A percentile compares a stretch with the other conserved stretches of the same genome.
Conservation (phyloP, 345 rosid species). For the Aethionema arabicum region DNA sequence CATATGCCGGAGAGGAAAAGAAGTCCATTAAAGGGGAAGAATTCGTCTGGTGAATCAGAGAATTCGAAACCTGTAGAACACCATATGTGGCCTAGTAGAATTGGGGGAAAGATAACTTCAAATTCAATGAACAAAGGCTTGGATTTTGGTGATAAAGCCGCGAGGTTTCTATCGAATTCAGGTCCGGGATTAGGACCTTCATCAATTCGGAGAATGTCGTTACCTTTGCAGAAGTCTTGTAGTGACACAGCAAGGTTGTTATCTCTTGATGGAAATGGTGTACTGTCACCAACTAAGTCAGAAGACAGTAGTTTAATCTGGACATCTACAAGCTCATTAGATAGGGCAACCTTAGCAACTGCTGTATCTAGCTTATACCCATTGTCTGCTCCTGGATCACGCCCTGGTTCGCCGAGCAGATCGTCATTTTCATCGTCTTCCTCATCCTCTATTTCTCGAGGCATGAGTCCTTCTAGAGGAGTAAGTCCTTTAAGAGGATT, state of each 20-base stretch:
- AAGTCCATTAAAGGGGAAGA: constrained; percentile 77
- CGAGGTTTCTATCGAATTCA: constrained; percentile 36
- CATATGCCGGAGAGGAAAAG: constrained; percentile 74
- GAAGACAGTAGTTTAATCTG: constrained; percentile 41
- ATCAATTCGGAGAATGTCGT: constrained; percentile 45
- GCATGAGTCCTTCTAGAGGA: constrained; percentile 48
- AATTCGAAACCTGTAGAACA: constrained; percentile 83
- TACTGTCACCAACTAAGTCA: constrained; percentile 42
- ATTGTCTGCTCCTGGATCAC: constrained; percentile 46
- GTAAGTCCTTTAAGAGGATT: constrained; percentile 65
- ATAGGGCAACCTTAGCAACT: constrained; percentile 39
- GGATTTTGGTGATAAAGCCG: constrained; percentile 54
- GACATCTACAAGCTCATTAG: constrained; percentile 41
- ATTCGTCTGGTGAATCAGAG: constrained; percentile 68
- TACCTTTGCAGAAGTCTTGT: constrained; percentile 51
- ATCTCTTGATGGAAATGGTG: constrained; percentile 41
- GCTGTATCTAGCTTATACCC: constrained; percentile 51
- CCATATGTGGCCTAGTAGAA: constrained; percentile 82
- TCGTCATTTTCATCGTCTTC: constrained; percentile 42
- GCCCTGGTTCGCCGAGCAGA: constrained; percentile 70
- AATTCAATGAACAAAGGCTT: constrained; percentile 49
- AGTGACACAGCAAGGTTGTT: constrained; percentile 52
- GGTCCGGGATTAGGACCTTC: constrained; percentile 39
- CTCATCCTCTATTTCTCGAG: constrained; percentile 45
- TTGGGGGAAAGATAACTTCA: constrained; percentile 53